Conservation (phyloP, 2,329 filamentous ascomycete species). For the Beauveria bassiana region DNA sequence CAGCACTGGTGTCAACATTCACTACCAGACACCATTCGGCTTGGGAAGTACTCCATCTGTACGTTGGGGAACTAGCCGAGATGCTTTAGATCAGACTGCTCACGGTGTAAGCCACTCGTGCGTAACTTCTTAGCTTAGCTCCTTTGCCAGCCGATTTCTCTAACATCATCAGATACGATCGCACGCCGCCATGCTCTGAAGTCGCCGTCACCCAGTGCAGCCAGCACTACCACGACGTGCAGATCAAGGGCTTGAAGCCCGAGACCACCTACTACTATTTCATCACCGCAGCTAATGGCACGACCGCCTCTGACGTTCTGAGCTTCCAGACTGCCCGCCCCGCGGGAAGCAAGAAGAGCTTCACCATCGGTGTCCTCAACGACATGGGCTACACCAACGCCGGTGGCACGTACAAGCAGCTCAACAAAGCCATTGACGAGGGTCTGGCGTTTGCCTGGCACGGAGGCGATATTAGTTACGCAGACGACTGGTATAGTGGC, state of each 20-base stretch:
- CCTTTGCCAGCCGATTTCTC: neutral
- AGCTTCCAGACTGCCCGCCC: slow-evolving; percentile 38
- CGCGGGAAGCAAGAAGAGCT: slow-evolving; percentile 32
- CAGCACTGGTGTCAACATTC: slow-evolving; percentile 38
- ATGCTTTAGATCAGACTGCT: slow-evolving; percentile 26
- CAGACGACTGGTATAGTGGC: slow-evolving; percentile 43
- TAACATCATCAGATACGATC: slow-evolving; percentile 32
- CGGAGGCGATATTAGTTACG: slow-evolving; percentile 43
- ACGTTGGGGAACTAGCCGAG: slow-evolving; percentile 31
- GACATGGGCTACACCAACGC: slow-evolving; percentile 49
- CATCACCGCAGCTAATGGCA: slow-evolving; percentile 41
- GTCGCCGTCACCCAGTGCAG: slow-evolving; percentile 40
- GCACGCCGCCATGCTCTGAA: slow-evolving; percentile 41
- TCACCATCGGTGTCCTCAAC: slow-evolving; percentile 39
- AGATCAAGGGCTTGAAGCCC: slow-evolving; percentile 31
- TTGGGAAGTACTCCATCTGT: slow-evolving; percentile 36
- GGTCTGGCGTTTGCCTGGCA: slow-evolving; percentile 44
- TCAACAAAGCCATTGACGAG: slow-evolving; percentile 32
- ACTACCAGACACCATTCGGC: slow-evolving; percentile 47
- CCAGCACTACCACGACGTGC: slow-evolving; percentile 44
- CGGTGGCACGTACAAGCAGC: slow-evolving; percentile 36
- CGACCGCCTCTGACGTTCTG: slow-evolving; percentile 36
- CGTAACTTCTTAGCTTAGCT: slow-evolving; percentile 12
- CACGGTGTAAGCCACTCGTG: slow-evolving; percentile 34
- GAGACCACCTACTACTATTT: slow-evolving; percentile 44